Base-by-base conservation (phyloP, 208 protist species). In the Leishmania aethiopica region DNA sequence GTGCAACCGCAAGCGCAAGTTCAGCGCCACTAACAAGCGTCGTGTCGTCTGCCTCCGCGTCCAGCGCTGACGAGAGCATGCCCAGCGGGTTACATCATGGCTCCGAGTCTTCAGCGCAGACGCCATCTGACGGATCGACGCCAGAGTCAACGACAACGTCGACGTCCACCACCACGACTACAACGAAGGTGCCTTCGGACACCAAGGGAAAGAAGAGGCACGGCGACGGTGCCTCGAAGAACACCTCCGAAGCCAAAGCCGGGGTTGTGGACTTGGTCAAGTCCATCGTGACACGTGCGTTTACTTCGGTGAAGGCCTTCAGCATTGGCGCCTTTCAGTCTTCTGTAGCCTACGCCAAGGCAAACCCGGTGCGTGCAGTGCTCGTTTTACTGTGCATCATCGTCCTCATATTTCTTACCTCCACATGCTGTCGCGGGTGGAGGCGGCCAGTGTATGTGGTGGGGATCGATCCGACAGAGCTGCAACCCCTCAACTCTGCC, bases 401-500 rank as follows among this genome's bases (percentile, higher is more conserved):
- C 13, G 35, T 66, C 1, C 3, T 87, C 32, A 73, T 93, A 10
- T 84, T 81, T 59, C 69, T 83, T 53, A 71, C 88, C 35, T 32
- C 72, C 55, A 86, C 74, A 28, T 82, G 76, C 45, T 82, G 80
- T 40, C 70, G 78, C 47, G 64, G 82, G 75, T 93, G 83, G 84
- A 82, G 67, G 66, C 76, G 51, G 57, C 85, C 87, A 53, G 73
- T 86, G 55, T 87, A 87, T 77, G 89, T 90, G 25, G 89, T 86
- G 0, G 89, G 89, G 49, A 82, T 89, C 59, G 80, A 89, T 73
- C 89, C 87, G 1, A 71, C 81, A 10, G 89, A 93, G 79, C 83
- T 93, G 28, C 66, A 91, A 47, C 85, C 86, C 17, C 79, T 93
- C 28, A 82, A 86, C 75, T 13, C 47, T 1, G 81, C 64, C 25